Evolutionary conservation across 768 basidiomycete genomes (phyloP).

Genomic region (Sistotremastrum suecicum): DNA sequence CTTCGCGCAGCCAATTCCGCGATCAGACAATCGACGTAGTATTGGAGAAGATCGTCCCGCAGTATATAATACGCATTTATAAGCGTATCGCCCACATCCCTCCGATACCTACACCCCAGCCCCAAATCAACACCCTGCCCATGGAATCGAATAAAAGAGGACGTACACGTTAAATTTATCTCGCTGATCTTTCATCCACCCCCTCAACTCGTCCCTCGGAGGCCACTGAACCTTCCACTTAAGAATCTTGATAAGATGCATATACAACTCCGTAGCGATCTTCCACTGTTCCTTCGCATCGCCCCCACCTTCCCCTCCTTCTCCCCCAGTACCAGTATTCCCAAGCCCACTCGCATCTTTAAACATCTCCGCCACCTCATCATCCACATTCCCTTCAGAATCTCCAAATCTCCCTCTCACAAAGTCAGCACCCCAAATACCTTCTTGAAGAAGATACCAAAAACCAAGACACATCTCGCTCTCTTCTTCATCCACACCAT

Average conservation of each 20-base stretch:
- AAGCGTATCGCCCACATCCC: slow-evolving; percentile 77
- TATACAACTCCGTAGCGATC: background rate
- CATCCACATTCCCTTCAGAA: slow-evolving; percentile 9
- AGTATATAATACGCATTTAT: slow-evolving; percentile 90
- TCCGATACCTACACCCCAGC: slow-evolving; percentile 43
- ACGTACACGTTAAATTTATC: slow-evolving; percentile 71
- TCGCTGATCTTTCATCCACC: slow-evolving; percentile 67
- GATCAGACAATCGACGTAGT: slow-evolving; percentile 47
- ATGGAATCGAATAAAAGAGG: background rate
- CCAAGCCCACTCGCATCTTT: too few species aligned
- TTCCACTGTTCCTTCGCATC: background rate
- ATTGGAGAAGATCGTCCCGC: slow-evolving; percentile 68
- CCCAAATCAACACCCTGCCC: background rate
- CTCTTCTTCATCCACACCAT: slow-evolving; percentile 74
- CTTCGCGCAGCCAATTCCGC: slow-evolving; percentile 33
- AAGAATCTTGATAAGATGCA: slow-evolving; percentile 8
- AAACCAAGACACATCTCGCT: slow-evolving; percentile 80
- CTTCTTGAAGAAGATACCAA: slow-evolving; percentile 87
- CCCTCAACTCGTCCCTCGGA: slow-evolving; percentile 39
- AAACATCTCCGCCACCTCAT: slow-evolving; percentile 19
- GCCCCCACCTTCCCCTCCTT: slow-evolving; percentile 16
- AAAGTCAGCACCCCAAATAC: slow-evolving; percentile 58
- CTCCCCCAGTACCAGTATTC: slow-evolving; percentile 10
- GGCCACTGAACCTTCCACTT: slow-evolving; percentile 27
- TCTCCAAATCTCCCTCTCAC: slow-evolving; percentile 14